Base-by-base conservation (phyloP, 805 yeast species). In the Cyberlindnera maritima region DNA sequence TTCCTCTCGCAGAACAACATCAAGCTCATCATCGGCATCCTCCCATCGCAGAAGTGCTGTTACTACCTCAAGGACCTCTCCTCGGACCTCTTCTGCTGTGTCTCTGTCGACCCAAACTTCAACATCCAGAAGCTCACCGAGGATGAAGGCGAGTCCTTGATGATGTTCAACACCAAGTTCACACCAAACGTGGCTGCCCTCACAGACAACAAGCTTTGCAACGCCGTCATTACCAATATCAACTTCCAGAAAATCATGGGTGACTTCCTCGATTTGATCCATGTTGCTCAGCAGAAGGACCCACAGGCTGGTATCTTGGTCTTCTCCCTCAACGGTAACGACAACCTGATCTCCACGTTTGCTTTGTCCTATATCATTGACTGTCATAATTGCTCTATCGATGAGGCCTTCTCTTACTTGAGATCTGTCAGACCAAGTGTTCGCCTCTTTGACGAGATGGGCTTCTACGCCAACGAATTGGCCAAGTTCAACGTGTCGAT, bases 1-100 rank as follows among this genome's bases (percentile, higher is more conserved):
- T 69, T 72, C 43, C 53, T 77, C 10, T 44, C 49, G 17, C 54
- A 59, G n/a, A 62, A 71, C 46, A 71, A 72, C 49, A 69, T 76
- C 50, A 65, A 60, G 45, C 66, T 64, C 46, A 61, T 71, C 40
- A 58, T 71, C 23, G 67, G 70, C 17, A 52, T 69, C 1, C 62
- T 71, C 18, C 65, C 71, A 8, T 61, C 68, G 1, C 60, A 59
- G 29, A 58, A 63, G 33, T 59, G 66, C 39, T 62, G 66, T 29
- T 60, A 63, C 34, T 59, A 63, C 48, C 54, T 60, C 36, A 57
- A 54, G 45, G 62, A 58, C 33, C 52, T 54, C 36, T 58, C 57
- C n/a, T 46, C 55, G n/a, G 63, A 61, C 14, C 46, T 44, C 10
- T 54, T 57, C 20, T 65, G 66, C 13, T 60, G 65, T 36, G 52